Base-by-base conservation (phyloP, 306 rosid species). In the Prunus campanulata region DNA sequence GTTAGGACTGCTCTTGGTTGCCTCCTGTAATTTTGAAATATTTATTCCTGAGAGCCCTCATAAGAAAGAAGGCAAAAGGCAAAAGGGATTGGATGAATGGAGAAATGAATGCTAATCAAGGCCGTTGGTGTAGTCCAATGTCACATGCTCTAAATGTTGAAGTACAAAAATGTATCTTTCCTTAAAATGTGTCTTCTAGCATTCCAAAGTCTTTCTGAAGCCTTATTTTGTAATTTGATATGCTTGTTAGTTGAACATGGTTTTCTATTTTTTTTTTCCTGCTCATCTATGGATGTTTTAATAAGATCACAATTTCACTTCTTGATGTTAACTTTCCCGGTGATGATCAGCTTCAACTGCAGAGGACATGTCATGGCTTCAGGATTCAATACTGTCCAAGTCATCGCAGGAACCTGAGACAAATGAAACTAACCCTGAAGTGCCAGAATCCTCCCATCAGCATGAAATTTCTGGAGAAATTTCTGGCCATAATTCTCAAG, bases 341-440 rank as follows among this genome's bases (percentile, higher is more conserved):
- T 72, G 16, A 54, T 30, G 49, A 44, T 47, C 68, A 72, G 77
- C 55, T 87, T 81, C 75, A 42, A 50, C 76, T 30, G 80, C 82
- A 86, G 97, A 94, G 79, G 96, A 90, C 27, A 87, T 80, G 76
- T 74, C 83, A 8, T 86, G 22, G 22, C 69, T 32, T 59, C 80
- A 87, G 78, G 97, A 90, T 75, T 74, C 87, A 20, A 29, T 64
- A 13, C 79, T 18, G 0, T 25, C 77, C 12, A 86, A 85, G 72
- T 65, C 88, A 48, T 81, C 87, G 19, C 85, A 57, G 79, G 93
- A 90, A 79, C 83, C 82, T 2, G 93, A 80, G 63, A 65, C 52
- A 12, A 71, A 69, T 27, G 88, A 89, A 20, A 16, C 39, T 35
- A 76, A 79, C 84, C 69, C 75, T 11, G 94, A 84, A 67, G 59